phyloP scores from a whole-genome alignment of 1,284 basidiomycete species.

The Cryptococcus floricola region DNA sequence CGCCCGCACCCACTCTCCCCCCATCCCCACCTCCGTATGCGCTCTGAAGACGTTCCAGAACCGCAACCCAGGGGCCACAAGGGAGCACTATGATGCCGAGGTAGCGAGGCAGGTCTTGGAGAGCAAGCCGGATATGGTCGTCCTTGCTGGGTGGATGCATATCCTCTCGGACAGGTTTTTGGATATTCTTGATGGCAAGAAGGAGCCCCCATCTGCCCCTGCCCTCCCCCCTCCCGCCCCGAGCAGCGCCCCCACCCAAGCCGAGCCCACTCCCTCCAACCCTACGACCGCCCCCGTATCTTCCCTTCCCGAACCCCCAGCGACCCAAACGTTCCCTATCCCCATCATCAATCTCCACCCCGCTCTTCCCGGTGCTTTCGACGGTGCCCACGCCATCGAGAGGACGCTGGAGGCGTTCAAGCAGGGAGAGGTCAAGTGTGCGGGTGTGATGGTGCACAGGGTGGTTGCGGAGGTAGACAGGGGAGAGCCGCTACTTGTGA shows the following conservation, averaged over 20 bases:
- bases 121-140: constrained; percentile 72
- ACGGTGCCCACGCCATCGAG: constrained; percentile 85
- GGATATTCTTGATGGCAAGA: constrained; percentile 47
- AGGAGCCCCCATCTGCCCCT: constrained; percentile 22
- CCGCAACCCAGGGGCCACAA: constrained; percentile 65
- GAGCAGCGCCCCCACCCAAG: constrained; percentile 9
- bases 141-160: constrained; percentile 98
- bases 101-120: constrained; percentile 68
- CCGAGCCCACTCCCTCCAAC: constrained; percentile 13
- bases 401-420: constrained; percentile 86
- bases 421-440: constrained; percentile 67
- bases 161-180: constrained; percentile 62
- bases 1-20: constrained; percentile 63
- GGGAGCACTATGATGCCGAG: constrained; percentile 81
- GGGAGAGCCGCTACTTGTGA: constrained; percentile 79
- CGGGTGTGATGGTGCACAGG: constrained; percentile 91
- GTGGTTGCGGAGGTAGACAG: constrained; percentile 92
- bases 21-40: constrained; percentile 79
- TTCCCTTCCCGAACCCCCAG: constrained; percentile 17
- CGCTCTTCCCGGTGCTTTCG: constrained; percentile 89
- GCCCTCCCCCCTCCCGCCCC: constrained; percentile 26
- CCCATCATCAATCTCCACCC: constrained; percentile 97
- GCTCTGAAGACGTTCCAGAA: constrained; percentile 82
- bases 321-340: constrained; percentile 53
- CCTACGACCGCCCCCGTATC: neutral